Conservation (phyloP, 768 basidiomycete species). For the Roridomyces roridus region DNA sequence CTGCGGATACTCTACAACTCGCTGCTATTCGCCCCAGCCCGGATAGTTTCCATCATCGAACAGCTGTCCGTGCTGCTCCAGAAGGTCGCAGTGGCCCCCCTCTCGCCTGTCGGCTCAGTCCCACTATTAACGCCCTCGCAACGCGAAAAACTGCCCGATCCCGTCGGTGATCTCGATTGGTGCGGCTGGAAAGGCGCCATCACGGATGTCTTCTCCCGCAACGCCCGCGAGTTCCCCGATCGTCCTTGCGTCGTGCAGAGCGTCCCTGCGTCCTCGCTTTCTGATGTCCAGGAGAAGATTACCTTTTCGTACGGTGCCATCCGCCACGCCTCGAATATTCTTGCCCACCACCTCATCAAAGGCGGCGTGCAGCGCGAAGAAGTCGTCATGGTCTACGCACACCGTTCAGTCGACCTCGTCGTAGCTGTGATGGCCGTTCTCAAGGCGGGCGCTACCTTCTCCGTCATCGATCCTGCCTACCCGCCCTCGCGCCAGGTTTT, state of each 20-base stretch:
- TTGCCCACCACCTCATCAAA: slow-evolving; percentile 88
- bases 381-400: slow-evolving; percentile 97
- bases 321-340: slow-evolving; percentile 82
- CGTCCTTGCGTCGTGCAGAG: slow-evolving; percentile 90
- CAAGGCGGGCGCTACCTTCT: slow-evolving; percentile 96
- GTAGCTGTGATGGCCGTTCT: slow-evolving; percentile 97
- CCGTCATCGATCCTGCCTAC: slow-evolving; percentile 98
- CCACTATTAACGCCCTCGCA: slow-evolving; percentile 80
- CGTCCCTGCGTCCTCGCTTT: slow-evolving; percentile 48
- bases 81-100: slow-evolving; percentile 70
- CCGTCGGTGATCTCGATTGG: slow-evolving; percentile 91
- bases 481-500: slow-evolving; percentile 91
- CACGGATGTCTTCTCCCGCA: slow-evolving; percentile 90
- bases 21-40: slow-evolving; percentile 80
- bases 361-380: slow-evolving; percentile 91
- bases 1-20: slow-evolving; percentile 94
- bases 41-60: slow-evolving; percentile 82
- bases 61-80: slow-evolving; percentile 84
- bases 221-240: slow-evolving; percentile 82
- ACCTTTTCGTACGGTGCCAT: slow-evolving; percentile 84
- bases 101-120: slow-evolving; percentile 77
- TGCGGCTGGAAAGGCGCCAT: slow-evolving; percentile 98
- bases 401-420: slow-evolving; percentile 94
- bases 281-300: slow-evolving; percentile 55
- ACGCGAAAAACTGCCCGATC: slow-evolving; percentile 75